Evolutionary conservation across 108 stramenopile genomes (phyloP).

Genomic region (Stephanodiscus triporus): DNA sequence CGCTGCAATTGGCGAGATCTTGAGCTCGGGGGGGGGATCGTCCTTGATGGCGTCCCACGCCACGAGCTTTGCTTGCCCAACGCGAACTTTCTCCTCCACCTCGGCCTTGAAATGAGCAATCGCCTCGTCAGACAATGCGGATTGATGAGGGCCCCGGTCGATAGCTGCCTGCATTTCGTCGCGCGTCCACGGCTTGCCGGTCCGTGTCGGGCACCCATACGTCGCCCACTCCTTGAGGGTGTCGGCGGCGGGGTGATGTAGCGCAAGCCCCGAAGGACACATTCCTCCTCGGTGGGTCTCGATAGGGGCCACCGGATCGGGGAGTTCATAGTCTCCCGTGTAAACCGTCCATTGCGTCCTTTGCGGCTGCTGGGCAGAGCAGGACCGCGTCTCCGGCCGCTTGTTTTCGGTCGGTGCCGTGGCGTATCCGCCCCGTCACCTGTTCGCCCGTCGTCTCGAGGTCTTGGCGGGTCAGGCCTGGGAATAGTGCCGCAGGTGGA

Average conservation of each 20-base stretch:
- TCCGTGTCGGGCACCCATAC: not conserved
- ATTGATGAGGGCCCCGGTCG: constrained; percentile 7
- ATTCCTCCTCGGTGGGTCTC: not conserved
- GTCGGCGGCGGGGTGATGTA: constrained; percentile 9
- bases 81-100: not conserved
- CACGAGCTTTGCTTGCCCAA: not conserved
- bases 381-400: not conserved
- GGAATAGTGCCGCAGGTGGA: not conserved
- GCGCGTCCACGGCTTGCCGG: constrained; percentile 8
- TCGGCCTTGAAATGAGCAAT: constrained; percentile 1
- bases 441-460: not conserved
- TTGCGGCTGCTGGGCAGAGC: not conserved
- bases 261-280: not conserved
- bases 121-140: constrained; percentile 1
- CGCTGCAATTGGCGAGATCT: constrained; percentile 8
- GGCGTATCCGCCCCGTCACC: constrained; percentile 1
- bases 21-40: not conserved
- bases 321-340: constrained; percentile 2
- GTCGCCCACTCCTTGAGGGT: constrained; percentile 4
- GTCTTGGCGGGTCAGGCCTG: not conserved
- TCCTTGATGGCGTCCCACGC: constrained; percentile 8
- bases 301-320: not conserved
- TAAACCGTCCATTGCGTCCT: not conserved
- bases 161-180: constrained; percentile 11
- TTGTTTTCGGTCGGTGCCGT: not conserved